Base-by-base conservation (phyloP, 2,329 filamentous ascomycete species). In the Decorospora gaudefroyi region DNA sequence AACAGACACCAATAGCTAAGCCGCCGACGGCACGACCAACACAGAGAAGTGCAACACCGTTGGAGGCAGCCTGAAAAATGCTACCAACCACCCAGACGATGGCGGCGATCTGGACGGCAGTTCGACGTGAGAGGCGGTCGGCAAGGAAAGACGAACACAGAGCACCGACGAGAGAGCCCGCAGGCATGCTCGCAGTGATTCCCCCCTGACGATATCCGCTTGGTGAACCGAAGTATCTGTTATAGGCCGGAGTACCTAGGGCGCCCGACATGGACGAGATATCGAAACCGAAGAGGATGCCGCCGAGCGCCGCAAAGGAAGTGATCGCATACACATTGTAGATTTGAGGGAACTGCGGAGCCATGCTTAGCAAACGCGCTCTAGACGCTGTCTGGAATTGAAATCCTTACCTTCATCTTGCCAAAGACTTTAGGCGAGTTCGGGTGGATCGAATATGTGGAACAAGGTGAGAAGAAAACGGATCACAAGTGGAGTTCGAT, bases 1-100 rank as follows among this genome's bases (percentile, higher is more conserved):
- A 95, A 32, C 95, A 78, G 65, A 90, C 87, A 69, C 91, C 91
- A 47, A 96, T 89, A 28, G 90, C 88, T 6, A 95, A 74, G 73
- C 91, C 90, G 43, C 88, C 89, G 68, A 93, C 80, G 52, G 95
- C 84, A 70, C 91, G 85, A 23, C 67, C 67, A 22, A 70, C 64
- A 59, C 82, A 78, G 49, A 73, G 65, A 21, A 71, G 61, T 35
- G 64, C 55, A 8, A 73, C 51, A 39, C 70, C 69, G 28, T 73
- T 72, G n/a, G 68, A 44, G 7, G 66, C 62, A 25, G 66, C 62
- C 46, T 71, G 69, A 37, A 71, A 59, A 33, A 72, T 64, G 9
- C 72, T 62, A n/a, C 76, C 76, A 34, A 78, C 51, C 9, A 75
- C 72, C 68, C 74, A 78, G 49, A 78, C 69, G 9, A 72, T 44